A percentile compares a stretch with the other conserved stretches of the same genome.
Evolutionary conservation across 2,329 filamentous ascomycete genomes (phyloP).

Genomic region (Colletotrichum horii): DNA sequence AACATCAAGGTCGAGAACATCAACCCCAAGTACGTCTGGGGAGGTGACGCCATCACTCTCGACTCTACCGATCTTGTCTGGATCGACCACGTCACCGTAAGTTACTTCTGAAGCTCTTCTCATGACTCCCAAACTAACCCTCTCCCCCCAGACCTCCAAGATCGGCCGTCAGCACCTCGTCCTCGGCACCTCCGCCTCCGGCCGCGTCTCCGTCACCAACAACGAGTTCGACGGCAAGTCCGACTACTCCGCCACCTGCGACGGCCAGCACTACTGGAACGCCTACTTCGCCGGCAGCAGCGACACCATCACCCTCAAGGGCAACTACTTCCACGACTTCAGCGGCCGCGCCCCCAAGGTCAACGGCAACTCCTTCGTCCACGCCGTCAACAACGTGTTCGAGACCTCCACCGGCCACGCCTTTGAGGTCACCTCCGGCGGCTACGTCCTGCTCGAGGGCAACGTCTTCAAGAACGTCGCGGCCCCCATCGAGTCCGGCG

Average conservation of each 20-base stretch:
- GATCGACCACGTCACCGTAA: slow-evolving; percentile 56
- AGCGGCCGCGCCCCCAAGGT: slow-evolving; percentile 65
- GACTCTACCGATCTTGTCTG: slow-evolving; percentile 50
- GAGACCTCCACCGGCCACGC: slow-evolving; percentile 59
- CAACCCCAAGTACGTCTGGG: slow-evolving; percentile 63
- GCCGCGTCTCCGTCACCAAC: slow-evolving; percentile 65
- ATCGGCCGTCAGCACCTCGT: slow-evolving; percentile 67
- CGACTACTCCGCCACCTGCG: slow-evolving; percentile 60
- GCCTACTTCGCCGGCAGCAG: slow-evolving; percentile 61
- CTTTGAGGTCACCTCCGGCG: slow-evolving; percentile 54
- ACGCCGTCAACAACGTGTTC: slow-evolving; percentile 68
- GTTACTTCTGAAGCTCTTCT: neutral
- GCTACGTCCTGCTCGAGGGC: slow-evolving; percentile 56
- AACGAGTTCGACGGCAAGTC: slow-evolving; percentile 61
- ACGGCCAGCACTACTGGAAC: slow-evolving; percentile 65
- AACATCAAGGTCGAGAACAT: slow-evolving; percentile 43
- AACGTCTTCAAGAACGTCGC: slow-evolving; percentile 62
- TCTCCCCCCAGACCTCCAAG: slow-evolving; percentile 45
- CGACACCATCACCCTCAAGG: slow-evolving; percentile 63
- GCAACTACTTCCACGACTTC: slow-evolving; percentile 66
- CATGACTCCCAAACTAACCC: neutral
- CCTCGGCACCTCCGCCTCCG: slow-evolving; percentile 56
- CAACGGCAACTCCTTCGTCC: slow-evolving; percentile 58
- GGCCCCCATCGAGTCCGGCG: slow-evolving; percentile 37
- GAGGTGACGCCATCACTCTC: slow-evolving; percentile 62